Conservation (phyloP, 352 stramenopile species). For the Hyphochytrium catenoides region DNA sequence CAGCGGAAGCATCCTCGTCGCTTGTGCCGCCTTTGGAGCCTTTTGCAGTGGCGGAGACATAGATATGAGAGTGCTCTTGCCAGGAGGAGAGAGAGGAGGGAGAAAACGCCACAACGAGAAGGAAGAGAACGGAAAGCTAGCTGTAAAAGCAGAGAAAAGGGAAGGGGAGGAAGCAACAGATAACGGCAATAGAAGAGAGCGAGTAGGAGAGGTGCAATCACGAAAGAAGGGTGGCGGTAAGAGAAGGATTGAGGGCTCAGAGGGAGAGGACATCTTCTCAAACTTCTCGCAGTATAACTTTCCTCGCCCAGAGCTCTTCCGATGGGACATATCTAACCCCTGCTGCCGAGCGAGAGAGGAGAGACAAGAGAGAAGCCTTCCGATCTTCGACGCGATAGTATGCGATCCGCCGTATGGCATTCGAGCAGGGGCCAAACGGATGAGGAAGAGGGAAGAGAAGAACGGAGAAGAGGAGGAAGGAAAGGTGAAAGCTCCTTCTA, state of each 20-base stretch:
- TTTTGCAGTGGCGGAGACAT: constrained; percentile 61
- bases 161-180: constrained; percentile 1
- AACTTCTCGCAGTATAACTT: constrained; percentile 52
- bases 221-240: no score
- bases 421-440: constrained; percentile 34
- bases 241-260: no score
- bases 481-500: no score
- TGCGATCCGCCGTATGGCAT: constrained; percentile 45
- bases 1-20: constrained; percentile 65
- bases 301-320: constrained; percentile 44
- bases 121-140: no score
- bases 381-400: constrained; percentile 28
- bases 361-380: constrained; percentile 3
- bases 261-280: constrained; percentile 8
- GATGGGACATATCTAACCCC: constrained; percentile 22
- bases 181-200: neutral
- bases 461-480: no score
- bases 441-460: no score
- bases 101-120: no score
- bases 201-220: neutral
- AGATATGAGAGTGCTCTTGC: constrained; percentile 18
- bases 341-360: neutral
- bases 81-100: no score
- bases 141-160: constrained; percentile 32
- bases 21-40: constrained; percentile 37